Conservation (phyloP, 176 grass and related monocot species). For the Cymbopogon citratus region DNA sequence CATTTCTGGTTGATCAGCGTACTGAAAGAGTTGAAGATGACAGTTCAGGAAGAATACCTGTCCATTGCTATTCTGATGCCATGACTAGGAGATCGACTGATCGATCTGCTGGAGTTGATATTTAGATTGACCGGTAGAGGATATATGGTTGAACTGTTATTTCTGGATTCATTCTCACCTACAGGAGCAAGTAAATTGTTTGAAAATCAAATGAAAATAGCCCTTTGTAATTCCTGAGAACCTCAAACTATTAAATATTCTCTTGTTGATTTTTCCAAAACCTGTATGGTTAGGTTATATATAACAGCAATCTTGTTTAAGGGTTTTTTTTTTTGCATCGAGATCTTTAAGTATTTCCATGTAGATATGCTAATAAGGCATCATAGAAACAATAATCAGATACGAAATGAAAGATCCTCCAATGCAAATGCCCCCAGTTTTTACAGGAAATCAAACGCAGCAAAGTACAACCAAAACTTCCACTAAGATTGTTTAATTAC, state of each 20-base stretch:
- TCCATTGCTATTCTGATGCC: conserved; percentile 29
- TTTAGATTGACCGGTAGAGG: neutral
- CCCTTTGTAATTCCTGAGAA: neutral
- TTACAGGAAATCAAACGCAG: too few relatives aligned
- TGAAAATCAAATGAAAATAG: neutral
- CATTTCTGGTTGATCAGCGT: neutral
- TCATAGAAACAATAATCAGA: too few relatives aligned
- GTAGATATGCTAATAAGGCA: too few relatives aligned
- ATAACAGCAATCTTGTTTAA: neutral
- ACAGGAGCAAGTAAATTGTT: neutral
- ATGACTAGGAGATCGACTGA: conserved; percentile 12
- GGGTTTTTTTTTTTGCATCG: neutral
- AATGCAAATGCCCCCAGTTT: too few relatives aligned
- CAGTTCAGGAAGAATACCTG: conserved; percentile 11
- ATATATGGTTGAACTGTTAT: neutral
- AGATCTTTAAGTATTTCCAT: neutral
- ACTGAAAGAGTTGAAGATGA: neutral
- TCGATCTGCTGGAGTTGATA: neutral
- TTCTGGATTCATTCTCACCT: neutral
- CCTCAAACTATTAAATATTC: neutral
- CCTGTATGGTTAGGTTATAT: neutral
- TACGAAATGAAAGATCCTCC: too few relatives aligned
- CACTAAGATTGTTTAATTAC: too few relatives aligned
- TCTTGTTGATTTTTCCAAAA: neutral
- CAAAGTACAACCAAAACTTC: too few relatives aligned